Conservation (phyloP, 768 basidiomycete species). For the Psilocybe sp. region DNA sequence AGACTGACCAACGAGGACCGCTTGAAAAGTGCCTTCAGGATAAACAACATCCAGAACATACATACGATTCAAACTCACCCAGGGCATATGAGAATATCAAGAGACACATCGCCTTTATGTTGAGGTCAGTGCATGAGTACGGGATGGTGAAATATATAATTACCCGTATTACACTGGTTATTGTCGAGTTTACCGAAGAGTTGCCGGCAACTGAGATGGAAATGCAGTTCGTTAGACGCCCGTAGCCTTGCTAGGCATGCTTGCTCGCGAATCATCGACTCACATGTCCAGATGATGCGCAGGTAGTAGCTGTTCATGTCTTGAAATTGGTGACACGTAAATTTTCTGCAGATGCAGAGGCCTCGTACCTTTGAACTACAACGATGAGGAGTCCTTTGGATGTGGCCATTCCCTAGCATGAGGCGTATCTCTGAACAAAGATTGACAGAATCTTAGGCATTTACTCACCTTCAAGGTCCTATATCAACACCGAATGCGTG, state of each 20-base stretch:
- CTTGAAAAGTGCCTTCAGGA: not conserved
- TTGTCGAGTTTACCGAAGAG: no score
- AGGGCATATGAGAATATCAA: no score
- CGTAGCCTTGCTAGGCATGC: not conserved
- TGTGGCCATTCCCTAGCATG: slow-evolving; percentile 2
- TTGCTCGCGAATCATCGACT: not conserved
- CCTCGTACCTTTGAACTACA: slow-evolving; percentile 1
- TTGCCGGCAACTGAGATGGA: not conserved
- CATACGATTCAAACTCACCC: no score
- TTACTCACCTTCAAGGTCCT: slow-evolving; percentile 6
- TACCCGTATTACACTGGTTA: no score
- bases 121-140: no score
- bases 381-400: slow-evolving; percentile 3
- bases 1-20: not conserved
- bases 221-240: not conserved
- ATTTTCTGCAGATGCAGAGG: not conserved
- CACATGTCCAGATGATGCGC: slow-evolving; percentile 5
- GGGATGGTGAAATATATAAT: no score
- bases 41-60: no score
- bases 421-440: not conserved
- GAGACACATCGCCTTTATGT: no score
- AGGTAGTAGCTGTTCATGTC: slow-evolving; percentile 2
- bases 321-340: not conserved
- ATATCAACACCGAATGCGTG: not conserved
- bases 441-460: not conserved